Evolutionary conservation across 192 early-diverging fungal genomes (phyloP).

Genomic region (Linnemannia exigua): DNA sequence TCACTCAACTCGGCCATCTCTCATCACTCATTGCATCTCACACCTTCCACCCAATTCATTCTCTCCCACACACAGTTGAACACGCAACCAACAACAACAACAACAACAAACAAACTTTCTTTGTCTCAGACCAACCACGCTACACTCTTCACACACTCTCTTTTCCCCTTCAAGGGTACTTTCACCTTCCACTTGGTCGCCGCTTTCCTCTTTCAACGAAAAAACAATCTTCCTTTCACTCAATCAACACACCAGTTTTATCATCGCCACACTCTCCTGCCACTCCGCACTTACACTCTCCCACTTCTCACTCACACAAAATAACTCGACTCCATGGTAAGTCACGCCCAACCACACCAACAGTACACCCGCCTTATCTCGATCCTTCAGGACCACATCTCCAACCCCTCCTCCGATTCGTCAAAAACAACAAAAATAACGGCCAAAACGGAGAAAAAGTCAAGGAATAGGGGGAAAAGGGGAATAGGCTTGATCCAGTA

Average conservation of each 20-base stretch:
- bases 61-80: neutral
- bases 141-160: neutral
- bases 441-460: neutral
- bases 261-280: neutral
- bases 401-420: neutral
- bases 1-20: neutral
- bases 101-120: slow-evolving; percentile 9
- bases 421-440: neutral
- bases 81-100: too few relatives aligned
- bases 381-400: neutral
- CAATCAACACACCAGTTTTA: too few relatives aligned
- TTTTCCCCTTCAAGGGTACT: neutral
- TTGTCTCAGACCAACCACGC: slow-evolving; percentile 16
- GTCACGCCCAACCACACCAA: neutral
- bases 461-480: neutral
- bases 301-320: neutral
- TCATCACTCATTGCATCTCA: neutral
- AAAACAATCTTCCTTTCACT: neutral
- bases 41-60: neutral
- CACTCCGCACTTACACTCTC: too few relatives aligned
- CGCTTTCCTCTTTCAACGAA: neutral
- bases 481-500: neutral
- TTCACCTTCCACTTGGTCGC: neutral
- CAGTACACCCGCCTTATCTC: neutral
- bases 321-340: neutral